A percentile compares a stretch with the other conserved stretches of the same genome.
phyloP scores from a whole-genome alignment of 129 eudicot species.

The Lonicera japonica region DNA sequence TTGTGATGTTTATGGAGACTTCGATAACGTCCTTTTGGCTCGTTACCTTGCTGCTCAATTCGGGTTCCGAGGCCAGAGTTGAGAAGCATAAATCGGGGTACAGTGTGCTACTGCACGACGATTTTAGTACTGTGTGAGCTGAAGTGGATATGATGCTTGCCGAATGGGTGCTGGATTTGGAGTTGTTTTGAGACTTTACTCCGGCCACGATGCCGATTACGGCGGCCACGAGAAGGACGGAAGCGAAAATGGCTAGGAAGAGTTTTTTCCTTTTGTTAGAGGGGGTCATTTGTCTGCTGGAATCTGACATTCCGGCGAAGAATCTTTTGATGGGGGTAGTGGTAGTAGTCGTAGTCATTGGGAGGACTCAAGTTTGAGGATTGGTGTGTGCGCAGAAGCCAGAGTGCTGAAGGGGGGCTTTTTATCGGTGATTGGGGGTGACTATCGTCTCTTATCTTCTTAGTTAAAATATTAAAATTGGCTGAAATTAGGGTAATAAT shows the following conservation, averaged over 20 bases:
- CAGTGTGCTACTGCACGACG: constrained; percentile 62
- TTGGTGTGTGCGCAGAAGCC: background rate
- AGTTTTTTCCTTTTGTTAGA: constrained; percentile 36
- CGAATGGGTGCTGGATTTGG: constrained; percentile 4
- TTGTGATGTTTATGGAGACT: constrained; percentile 48
- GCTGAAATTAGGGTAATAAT: too few relatives aligned
- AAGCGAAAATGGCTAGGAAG: constrained; percentile 25
- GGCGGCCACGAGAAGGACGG: constrained; percentile 46
- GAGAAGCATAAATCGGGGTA: constrained; percentile 75
- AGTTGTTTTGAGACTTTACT: constrained; percentile 22
- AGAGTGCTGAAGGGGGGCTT: background rate
- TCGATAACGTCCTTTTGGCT: constrained; percentile 55
- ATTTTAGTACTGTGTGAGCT: constrained; percentile 51
- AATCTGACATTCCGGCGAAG: constrained; percentile 25
- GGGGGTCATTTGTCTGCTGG: constrained; percentile 17
- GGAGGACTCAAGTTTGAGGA: background rate
- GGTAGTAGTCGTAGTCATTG: too few relatives aligned
- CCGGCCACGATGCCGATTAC: constrained; percentile 48
- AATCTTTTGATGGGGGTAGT: constrained; percentile 18
- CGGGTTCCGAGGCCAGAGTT: constrained; percentile 38
- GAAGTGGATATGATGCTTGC: background rate
- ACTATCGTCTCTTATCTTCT: too few relatives aligned
- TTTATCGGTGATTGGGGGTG: background rate
- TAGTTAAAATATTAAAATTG: too few relatives aligned
- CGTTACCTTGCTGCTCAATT: constrained; percentile 28